A percentile compares a stretch with the other conserved stretches of the same genome.
Conservation (phyloP, 2,329 filamentous ascomycete species). For the Colletotrichum gloeosporioides region DNA sequence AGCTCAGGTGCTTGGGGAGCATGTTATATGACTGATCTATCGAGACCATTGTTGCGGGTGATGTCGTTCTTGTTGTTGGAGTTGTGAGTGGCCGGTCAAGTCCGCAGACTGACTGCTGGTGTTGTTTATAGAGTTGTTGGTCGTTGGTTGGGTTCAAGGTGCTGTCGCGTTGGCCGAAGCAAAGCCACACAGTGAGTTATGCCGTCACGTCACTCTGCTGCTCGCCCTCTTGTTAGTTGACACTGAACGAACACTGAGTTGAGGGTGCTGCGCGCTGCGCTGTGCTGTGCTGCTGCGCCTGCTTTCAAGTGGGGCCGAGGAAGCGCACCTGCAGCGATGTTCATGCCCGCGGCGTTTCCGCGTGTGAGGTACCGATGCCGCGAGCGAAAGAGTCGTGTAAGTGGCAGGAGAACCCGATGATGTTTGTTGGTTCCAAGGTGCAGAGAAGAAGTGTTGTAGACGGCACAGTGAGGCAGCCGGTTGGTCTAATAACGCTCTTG, state of each 20-base stretch:
- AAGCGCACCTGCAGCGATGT: slow-evolving; percentile 21
- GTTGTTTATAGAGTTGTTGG: not conserved
- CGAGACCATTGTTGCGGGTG: slow-evolving; percentile 25
- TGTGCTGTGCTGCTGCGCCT: slow-evolving; percentile 17
- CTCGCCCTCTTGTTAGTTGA: slow-evolving; percentile 4
- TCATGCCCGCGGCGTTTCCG: slow-evolving; percentile 20
- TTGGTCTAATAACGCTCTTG: not conserved
- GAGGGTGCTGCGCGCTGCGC: not conserved
- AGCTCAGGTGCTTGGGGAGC: slow-evolving; percentile 25
- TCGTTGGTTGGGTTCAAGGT: not conserved
- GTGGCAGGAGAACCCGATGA: not conserved
- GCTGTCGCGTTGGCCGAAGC: slow-evolving; percentile 15
- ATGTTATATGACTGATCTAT: slow-evolving; percentile 31
- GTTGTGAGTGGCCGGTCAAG: not conserved
- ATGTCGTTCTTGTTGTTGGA: not conserved
- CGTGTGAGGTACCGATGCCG: not conserved
- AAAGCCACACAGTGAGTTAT: slow-evolving; percentile 16
- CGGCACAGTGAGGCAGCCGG: not conserved
- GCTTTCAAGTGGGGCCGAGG: slow-evolving; percentile 14
- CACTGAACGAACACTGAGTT: not conserved
- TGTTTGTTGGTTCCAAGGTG: not conserved
- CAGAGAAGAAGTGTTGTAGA: not conserved
- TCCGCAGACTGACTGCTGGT: not conserved
- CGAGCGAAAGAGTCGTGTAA: not conserved
- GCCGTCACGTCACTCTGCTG: slow-evolving; percentile 19